Base-by-base conservation (phyloP, 1,284 basidiomycete species). In the Austroboletus niveus region DNA sequence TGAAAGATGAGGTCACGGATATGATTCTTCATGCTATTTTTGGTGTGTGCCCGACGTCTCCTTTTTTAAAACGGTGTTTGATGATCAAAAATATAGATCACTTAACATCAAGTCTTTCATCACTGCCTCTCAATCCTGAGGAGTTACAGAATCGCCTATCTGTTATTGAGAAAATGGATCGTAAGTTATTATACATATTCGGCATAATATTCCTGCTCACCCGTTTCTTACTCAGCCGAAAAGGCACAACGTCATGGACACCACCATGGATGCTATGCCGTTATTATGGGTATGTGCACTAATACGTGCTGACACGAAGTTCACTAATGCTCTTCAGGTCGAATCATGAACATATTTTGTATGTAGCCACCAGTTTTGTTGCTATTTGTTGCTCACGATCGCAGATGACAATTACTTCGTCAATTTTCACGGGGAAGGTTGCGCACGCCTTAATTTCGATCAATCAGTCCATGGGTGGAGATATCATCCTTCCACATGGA, bases 381-480 rank as follows among this genome's bases (percentile, higher is more conserved):
- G 0, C 9, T 1, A 0, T 3, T 40, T 24, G 34, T 1, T 9
- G 12, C 27, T 57, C 42, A 61, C 48, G 42, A 11, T 44, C 14
- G n/a, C 36, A 68, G 66, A 61, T 42, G 65, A 67, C 17, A 69
- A 76, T 36, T 71, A 71, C 30, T 82, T 79, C 57, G 34, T 78
- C 4, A 73, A 85, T 54, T 78, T 75, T 55, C 62, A 81, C 24
- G 84, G 82, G 2, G 75, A 82, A 59, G 66, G 72, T 0, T 72
- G 72, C 27, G 79, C 77, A 0, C 79, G 84, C 1, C 69, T 82
- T 8, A 65, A 72, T 38, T 70, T 72, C 8, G 66, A 76, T 45
- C 73, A 78, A 54, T 74, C 73, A 2, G 61, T 82, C 2, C 60
- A 70, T 57, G 72, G 57, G 55, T 69, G 49, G 58, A 56, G 30